These are phyloP conservation scores for Lasiosphaeria hispida DNA, from an alignment of 495 filamentous ascomycete species.

Conservation along the genomic window DNA sequence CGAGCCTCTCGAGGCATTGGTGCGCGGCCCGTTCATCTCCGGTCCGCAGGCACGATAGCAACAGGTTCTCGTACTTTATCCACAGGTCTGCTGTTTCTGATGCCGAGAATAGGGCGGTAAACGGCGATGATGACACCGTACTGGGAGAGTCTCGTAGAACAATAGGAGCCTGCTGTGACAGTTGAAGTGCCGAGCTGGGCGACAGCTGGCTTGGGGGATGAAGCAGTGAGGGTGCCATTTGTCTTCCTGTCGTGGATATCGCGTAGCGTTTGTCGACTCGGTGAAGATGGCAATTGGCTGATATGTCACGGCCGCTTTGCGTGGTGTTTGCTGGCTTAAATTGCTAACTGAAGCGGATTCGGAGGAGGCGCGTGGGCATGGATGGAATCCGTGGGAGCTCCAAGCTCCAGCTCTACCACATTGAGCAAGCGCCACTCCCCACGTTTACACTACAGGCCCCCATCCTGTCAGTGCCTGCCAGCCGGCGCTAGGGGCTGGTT, in stretches of 20 bases:
- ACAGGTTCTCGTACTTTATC: slow-evolving; percentile 77
- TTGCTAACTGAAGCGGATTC: no score
- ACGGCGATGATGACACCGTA: slow-evolving; percentile 45
- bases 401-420: no score
- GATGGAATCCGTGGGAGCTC: no score
- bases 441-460: background rate
- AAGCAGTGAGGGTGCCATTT: slow-evolving; percentile 51
- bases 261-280: background rate
- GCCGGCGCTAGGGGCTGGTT: no score
- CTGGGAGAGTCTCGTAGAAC: slow-evolving; percentile 57
- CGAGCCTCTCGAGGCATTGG: slow-evolving; percentile 68
- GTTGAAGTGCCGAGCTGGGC: slow-evolving; percentile 55
- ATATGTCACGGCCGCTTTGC: background rate
- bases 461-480: background rate
- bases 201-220: slow-evolving; percentile 49
- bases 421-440: no score
- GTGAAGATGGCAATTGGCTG: background rate
- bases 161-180: slow-evolving; percentile 74
- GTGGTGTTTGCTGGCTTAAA: background rate
- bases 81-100: slow-evolving; percentile 74
- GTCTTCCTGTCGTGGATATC: background rate
- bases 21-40: slow-evolving; percentile 78
- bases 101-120: slow-evolving; percentile 53
- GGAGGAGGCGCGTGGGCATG: no score
- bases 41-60: slow-evolving; percentile 80